Percentiles rank a stretch among this genome's conserved stretches.
Evolutionary conservation across 2,329 filamentous ascomycete species (phyloP).

Genomic region (Gremmenia infestans): DNA sequence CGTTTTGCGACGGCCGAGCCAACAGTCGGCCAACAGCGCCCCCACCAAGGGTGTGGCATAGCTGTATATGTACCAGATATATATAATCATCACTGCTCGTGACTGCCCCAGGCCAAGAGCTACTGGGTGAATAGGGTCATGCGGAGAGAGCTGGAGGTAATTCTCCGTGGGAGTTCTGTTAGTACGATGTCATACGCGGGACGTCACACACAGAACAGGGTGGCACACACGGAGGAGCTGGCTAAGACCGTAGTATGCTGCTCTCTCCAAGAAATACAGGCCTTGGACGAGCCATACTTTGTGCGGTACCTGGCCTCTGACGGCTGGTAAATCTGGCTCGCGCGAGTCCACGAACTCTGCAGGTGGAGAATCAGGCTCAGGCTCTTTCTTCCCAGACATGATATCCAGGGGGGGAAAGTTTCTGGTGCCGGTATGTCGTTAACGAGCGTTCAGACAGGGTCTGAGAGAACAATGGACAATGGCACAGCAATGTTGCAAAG

Average conservation of each 20-base stretch:
- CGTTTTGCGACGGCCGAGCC: conserved; percentile 55
- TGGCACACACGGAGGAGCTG: too few species aligned
- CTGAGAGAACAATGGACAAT: neutral
- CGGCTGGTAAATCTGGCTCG: too few species aligned
- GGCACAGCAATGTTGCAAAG: too few species aligned
- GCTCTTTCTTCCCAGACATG: neutral
- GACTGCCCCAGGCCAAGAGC: conserved; percentile 46
- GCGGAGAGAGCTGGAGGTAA: conserved; percentile 37
- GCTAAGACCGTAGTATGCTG: too few species aligned
- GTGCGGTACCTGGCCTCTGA: too few species aligned
- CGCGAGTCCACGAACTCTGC: too few species aligned
- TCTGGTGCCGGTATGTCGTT: too few species aligned
- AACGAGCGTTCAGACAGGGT: conserved; percentile 4
- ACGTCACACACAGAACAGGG: too few species aligned
- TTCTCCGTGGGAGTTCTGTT: conserved; percentile 32
- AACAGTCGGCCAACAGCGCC: conserved; percentile 55
- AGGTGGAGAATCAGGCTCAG: too few species aligned
- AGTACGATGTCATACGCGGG: neutral
- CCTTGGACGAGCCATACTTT: too few species aligned
- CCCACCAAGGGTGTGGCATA: conserved; percentile 53
- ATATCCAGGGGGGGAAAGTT: too few species aligned
- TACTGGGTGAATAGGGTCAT: conserved; percentile 37
- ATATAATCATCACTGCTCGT: conserved; percentile 42
- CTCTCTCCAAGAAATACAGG: too few species aligned
- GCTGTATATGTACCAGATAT: conserved; percentile 42